These are phyloP conservation scores for Blastobotrys parvus DNA, from an alignment of 805 yeast species.

Conservation along the genomic window DNA sequence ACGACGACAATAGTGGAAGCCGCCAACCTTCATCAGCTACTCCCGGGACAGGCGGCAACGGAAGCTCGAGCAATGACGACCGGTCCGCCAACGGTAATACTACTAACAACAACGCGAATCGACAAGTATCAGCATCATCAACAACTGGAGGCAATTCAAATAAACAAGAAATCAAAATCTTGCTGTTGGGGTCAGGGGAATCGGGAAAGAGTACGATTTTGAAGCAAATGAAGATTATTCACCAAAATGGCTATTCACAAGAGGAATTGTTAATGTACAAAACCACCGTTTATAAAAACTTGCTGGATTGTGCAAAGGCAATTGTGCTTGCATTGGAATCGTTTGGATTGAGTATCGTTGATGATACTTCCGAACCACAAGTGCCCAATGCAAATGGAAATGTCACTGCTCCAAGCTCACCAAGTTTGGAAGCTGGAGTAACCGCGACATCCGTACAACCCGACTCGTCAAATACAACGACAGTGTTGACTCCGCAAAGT, in stretches of 20 bases:
- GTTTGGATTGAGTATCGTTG: constrained; percentile 29
- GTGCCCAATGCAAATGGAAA: background rate
- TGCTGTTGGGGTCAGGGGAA: constrained; percentile 76
- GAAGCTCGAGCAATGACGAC: background rate
- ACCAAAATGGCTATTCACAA: constrained; percentile 60
- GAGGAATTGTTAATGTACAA: constrained; percentile 67
- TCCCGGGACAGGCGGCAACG: background rate
- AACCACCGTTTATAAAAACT: constrained; percentile 70
- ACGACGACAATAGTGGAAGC: background rate
- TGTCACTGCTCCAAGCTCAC: background rate
- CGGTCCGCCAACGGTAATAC: background rate
- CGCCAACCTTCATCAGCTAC: background rate
- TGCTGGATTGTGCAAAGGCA: constrained; percentile 67
- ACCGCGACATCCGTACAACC: background rate
- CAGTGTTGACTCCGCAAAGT: constrained; percentile 2
- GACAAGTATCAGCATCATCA: background rate
- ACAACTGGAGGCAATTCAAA: no score
- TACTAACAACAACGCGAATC: background rate
- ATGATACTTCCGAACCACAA: constrained; percentile 1
- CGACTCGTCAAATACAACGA: background rate
- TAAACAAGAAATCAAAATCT: constrained; percentile 51
- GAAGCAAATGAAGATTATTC: constrained; percentile 73
- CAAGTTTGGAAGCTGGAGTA: background rate
- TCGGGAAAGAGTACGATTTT: constrained; percentile 74
- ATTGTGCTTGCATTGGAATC: constrained; percentile 58